phyloP scores from a whole-genome alignment of 495 filamentous ascomycete species.

The Tuber brumale region DNA sequence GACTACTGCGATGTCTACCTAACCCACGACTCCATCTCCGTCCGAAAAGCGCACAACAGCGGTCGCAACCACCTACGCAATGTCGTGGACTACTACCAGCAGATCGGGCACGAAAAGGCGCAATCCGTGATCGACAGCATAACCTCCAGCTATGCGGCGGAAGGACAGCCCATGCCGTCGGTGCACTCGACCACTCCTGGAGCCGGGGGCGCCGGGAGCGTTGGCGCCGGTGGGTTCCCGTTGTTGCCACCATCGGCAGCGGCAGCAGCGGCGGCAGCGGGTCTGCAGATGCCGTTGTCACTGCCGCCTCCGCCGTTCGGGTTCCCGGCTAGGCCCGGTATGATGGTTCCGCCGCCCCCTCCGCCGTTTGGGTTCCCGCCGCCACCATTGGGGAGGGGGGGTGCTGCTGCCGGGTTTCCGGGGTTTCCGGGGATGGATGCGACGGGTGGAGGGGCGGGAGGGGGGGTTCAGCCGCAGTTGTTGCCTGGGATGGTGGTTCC shows the following conservation, averaged over 20 bases:
- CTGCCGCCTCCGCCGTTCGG: conserved; percentile 63
- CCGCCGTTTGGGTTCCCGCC: conserved; percentile 41
- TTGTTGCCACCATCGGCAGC: conserved; percentile 48
- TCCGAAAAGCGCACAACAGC: conserved; percentile 95
- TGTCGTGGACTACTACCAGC: conserved; percentile 97
- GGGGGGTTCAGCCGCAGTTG: conserved; percentile 10
- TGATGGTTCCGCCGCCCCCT: conserved; percentile 45
- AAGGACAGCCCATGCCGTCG: conserved; percentile 68
- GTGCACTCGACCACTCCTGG: conserved; percentile 35
- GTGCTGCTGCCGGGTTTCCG: conserved; percentile 24
- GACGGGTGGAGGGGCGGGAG: conserved; percentile 19
- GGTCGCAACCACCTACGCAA: conserved; percentile 95
- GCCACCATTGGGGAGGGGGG: conserved; percentile 32
- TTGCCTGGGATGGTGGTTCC: conserved; percentile 31
- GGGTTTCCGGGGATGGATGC: conserved; percentile 32
- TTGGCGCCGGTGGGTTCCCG: conserved; percentile 43
- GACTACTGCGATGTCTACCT: conserved; percentile 99
- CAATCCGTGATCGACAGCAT: conserved; percentile 97
- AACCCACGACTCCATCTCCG: conserved; percentile 99
- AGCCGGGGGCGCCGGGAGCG: conserved; percentile 34
- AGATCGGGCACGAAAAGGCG: conserved; percentile 97
- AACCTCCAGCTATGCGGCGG: conserved; percentile 86
- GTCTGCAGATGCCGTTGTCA: neutral
- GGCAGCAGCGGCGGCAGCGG: neutral
- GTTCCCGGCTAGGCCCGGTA: conserved; percentile 47